Evolutionary conservation across 2,329 filamentous ascomycete species (phyloP).

Genomic region (Aspergillus pseudoviridinutans): DNA sequence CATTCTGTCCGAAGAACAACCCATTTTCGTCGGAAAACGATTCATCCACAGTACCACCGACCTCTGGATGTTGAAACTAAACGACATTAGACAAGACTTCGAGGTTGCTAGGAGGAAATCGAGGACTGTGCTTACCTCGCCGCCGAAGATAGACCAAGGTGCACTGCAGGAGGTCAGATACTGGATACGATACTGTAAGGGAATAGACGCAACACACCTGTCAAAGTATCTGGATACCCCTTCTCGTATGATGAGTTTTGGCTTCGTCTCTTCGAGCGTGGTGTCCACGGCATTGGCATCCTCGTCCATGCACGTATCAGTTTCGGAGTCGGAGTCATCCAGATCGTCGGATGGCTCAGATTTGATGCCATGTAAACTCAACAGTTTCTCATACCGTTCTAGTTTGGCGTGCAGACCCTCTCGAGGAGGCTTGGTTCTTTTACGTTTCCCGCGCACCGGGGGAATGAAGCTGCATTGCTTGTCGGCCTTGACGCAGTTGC

Average conservation of each 20-base stretch:
- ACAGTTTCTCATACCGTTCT: slow-evolving; percentile 62
- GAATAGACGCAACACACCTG: neutral
- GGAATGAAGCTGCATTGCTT: slow-evolving; percentile 50
- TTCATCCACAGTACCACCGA: slow-evolving; percentile 53
- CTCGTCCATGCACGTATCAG: neutral
- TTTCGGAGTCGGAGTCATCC: neutral
- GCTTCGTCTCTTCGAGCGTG: neutral
- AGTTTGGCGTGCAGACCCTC: slow-evolving; percentile 64
- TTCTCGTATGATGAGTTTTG: neutral
- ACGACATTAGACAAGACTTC: neutral
- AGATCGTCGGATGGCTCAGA: neutral
- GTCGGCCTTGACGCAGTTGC: slow-evolving; percentile 62
- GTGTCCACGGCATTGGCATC: neutral
- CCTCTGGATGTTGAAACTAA: neutral
- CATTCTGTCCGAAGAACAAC: neutral
- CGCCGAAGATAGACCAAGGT: neutral
- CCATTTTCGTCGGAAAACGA: slow-evolving; percentile 57
- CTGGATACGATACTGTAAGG: neutral
- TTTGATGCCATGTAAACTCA: neutral
- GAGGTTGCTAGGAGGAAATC: neutral
- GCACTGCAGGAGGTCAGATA: neutral
- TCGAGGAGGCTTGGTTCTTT: slow-evolving; percentile 60
- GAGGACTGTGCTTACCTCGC: neutral
- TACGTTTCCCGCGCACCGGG: slow-evolving; percentile 48
- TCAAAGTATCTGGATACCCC: neutral